Evolutionary conservation across 495 filamentous ascomycete species (phyloP).

Genomic region (Lophiostoma macrostomum): DNA sequence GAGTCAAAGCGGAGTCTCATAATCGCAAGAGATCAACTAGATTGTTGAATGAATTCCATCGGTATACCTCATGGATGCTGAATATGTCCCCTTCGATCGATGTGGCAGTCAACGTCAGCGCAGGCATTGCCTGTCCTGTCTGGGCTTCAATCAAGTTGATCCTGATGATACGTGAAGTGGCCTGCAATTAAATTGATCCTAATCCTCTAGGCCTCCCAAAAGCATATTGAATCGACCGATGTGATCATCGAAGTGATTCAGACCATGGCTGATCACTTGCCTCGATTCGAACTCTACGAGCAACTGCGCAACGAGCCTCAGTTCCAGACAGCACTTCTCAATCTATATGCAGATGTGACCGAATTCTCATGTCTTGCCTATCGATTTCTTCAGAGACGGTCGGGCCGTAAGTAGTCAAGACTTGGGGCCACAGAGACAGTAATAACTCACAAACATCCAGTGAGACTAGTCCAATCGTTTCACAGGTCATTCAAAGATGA

Average conservation of each 20-base stretch:
- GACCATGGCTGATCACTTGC: background rate
- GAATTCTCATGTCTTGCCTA: background rate
- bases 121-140: constrained; percentile 1
- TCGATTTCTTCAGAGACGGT: background rate
- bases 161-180: background rate
- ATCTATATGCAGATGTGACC: background rate
- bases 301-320: background rate
- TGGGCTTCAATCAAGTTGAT: constrained; percentile 1
- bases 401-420: no score
- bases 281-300: background rate
- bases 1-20: background rate
- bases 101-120: constrained; percentile 1
- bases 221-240: background rate
- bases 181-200: no score
- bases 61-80: background rate
- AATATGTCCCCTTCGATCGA: constrained; percentile 1
- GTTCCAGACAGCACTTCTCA: background rate
- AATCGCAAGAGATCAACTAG: background rate
- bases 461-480: no score
- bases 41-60: background rate
- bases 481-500: background rate
- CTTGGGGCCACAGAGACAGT: no score
- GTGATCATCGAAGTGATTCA: background rate
- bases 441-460: no score
- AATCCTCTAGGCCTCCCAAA: background rate